These are phyloP conservation scores for Heliamphora pulchella DNA, from an alignment of 179 eudicot species.

Conservation along the genomic window DNA sequence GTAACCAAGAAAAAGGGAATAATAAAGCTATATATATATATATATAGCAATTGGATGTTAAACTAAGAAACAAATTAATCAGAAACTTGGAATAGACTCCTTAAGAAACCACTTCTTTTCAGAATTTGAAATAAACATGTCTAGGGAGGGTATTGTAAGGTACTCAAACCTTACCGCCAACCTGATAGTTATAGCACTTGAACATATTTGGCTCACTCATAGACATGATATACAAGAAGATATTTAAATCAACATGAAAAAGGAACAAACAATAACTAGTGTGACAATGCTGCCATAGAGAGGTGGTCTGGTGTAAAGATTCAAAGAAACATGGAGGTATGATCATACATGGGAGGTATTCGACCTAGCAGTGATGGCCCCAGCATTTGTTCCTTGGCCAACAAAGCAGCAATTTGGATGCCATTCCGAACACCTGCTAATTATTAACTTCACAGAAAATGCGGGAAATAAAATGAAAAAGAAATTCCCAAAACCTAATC, in stretches of 20 bases:
- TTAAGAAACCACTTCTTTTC: constrained; percentile 1
- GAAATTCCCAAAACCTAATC: background rate
- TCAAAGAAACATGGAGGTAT: background rate
- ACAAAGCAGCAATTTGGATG: constrained; percentile 65
- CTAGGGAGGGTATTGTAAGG: no score
- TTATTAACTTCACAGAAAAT: constrained; percentile 33
- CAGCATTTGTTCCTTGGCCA: constrained; percentile 64
- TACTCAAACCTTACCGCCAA: background rate
- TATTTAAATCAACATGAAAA: background rate
- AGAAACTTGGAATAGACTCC: constrained; percentile 1
- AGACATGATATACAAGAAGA: background rate
- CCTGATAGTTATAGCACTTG: background rate
- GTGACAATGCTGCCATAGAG: constrained; percentile 5
- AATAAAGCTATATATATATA: background rate
- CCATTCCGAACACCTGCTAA: constrained; percentile 83
- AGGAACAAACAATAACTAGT: background rate
- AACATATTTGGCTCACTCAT: background rate
- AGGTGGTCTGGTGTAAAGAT: background rate
- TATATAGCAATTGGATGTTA: no score
- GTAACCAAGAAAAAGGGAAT: background rate
- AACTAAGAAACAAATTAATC: background rate
- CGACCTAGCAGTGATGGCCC: constrained; percentile 77
- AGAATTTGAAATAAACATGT: background rate
- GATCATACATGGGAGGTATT: constrained; percentile 67
- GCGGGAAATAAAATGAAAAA: constrained; percentile 22